phyloP scores from a whole-genome alignment of 2,329 filamentous ascomycete genomes.

The Verticillium zaregamsianum region DNA sequence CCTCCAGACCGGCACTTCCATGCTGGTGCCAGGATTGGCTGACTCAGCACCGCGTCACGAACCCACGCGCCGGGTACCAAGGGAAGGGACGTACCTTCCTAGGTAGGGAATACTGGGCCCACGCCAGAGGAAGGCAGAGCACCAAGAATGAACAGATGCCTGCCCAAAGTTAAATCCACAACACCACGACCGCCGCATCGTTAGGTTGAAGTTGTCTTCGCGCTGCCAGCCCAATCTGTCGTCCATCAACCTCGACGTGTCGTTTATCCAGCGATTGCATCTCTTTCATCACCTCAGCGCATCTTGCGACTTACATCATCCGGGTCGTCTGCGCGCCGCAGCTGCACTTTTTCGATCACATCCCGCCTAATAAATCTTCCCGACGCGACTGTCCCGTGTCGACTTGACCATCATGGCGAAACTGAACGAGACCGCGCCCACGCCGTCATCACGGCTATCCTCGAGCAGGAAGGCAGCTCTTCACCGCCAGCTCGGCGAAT shows the following conservation, averaged over 20 bases:
- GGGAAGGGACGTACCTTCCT: background rate
- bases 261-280: background rate
- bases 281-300: background rate
- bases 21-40: no score
- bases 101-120: background rate
- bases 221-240: background rate
- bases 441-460: background rate
- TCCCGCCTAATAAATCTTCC: background rate
- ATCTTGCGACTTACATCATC: background rate
- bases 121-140: background rate
- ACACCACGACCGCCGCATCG: background rate
- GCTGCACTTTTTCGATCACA: background rate
- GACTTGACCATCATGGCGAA: background rate
- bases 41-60: no score
- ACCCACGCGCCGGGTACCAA: background rate
- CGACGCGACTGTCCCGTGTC: background rate
- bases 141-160: no score
- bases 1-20: no score
- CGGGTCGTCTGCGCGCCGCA: background rate
- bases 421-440: background rate
- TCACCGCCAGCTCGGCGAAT: background rate
- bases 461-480: background rate
- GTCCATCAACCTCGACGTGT: background rate
- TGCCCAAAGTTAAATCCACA: background rate
- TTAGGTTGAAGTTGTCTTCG: no score